Base-by-base conservation (phyloP, 345 rosid genomes). In the Ailanthus altissimus region DNA sequence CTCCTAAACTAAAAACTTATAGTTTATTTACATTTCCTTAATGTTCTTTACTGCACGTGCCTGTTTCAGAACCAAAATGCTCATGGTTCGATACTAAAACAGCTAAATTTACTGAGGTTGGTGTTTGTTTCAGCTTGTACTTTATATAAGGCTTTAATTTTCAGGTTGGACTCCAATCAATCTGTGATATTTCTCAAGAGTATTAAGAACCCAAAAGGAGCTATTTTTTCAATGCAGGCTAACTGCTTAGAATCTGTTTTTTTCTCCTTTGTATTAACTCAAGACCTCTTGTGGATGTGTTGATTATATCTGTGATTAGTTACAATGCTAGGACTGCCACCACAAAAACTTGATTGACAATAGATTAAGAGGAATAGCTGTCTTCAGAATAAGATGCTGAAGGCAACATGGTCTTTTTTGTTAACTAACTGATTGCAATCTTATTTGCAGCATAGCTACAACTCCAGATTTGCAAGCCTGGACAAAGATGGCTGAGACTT, bases 61-160 rank as follows among this genome's bases (percentile, higher is more conserved):
- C 49, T 81, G 79, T 76, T 77, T 49, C 92, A 95, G 99, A 92
- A 83, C 88, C 99, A 95, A 88, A 92, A 95, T 80, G 98, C 93
- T 61, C 98, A 95, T 85, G 75, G 79, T 70, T 88, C 99, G 26
- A 90, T 95, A 82, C 85, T 93, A 66, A 89, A 86, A 60, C 99
- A 93, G 85, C 87, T 95, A 58, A 82, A 87, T 81, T 82, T 93
- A 75, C 73, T 84, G 74, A 84, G 96, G 98, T 95, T 79, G 86
- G 89, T 81, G 64, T 72, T 74, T 12, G 15, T 54, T 67, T 58
- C 26, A 45, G n/a, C 6, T 16, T 58, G 12, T 67, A 70, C 72
- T 36, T 8, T 36, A 13, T 69, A n/a, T 14, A 58, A 40, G 62
- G 43, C 49, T 43, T 76, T 20, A 42, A 12, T 73, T 13, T 67